These are phyloP conservation scores for Periconia sp. DNA, from an alignment of 2,329 filamentous ascomycete species.

Conservation along the genomic window DNA sequence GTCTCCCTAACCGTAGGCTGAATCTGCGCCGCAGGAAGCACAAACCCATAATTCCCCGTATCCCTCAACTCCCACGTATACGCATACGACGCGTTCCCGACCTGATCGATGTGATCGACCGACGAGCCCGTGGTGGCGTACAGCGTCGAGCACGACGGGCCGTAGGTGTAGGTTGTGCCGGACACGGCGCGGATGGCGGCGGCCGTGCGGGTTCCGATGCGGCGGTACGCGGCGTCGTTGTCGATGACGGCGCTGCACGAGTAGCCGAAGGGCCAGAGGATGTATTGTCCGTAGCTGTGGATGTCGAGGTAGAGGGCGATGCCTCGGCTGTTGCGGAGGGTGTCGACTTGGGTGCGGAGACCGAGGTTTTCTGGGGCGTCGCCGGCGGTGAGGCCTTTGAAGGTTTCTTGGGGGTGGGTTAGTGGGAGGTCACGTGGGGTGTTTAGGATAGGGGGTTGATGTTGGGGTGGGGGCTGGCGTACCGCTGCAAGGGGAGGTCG, in stretches of 20 bases:
- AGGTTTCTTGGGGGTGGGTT: constrained; percentile 28
- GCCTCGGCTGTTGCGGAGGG: constrained; percentile 48
- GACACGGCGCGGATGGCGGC: constrained; percentile 59
- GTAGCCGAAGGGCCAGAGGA: constrained; percentile 56
- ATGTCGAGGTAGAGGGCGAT: constrained; percentile 65
- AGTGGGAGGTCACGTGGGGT: too few species aligned
- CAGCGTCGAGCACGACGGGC: constrained; percentile 60
- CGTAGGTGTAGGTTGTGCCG: constrained; percentile 47
- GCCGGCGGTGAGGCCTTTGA: constrained; percentile 36
- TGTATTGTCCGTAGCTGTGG: constrained; percentile 55
- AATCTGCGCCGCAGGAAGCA: constrained; percentile 53
- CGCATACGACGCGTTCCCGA: constrained; percentile 46
- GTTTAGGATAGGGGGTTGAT: too few species aligned
- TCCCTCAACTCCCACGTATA: constrained; percentile 55
- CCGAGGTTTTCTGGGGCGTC: constrained; percentile 38
- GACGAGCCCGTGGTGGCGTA: constrained; percentile 56
- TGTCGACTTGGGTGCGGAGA: constrained; percentile 47
- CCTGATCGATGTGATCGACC: constrained; percentile 48
- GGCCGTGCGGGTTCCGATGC: constrained; percentile 51
- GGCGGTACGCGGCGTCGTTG: constrained; percentile 53
- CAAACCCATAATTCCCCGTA: constrained; percentile 51
- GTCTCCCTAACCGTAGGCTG: constrained; percentile 51
- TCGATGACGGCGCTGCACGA: constrained; percentile 52
- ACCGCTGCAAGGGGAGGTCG: constrained; percentile 34
- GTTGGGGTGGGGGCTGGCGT: too few species aligned